These are phyloP conservation scores for Daedaleopsis nitida DNA, from an alignment of 768 basidiomycete genomes.

Conservation along the genomic window DNA sequence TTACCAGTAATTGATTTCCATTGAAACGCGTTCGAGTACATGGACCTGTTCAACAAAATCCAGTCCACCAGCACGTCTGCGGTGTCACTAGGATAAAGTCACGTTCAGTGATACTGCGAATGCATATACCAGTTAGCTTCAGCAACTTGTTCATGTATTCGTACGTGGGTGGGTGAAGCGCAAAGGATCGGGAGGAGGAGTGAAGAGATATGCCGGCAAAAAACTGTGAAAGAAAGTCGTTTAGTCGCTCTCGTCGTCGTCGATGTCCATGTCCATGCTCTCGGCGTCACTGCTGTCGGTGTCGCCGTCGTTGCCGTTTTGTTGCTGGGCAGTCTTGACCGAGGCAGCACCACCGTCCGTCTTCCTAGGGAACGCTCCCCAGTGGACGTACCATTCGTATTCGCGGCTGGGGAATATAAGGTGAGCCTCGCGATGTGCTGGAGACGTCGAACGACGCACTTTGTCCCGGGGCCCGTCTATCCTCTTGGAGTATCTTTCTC, in stretches of 20 bases:
- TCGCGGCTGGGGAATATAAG: neutral
- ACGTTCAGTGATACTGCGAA: too few relatives aligned
- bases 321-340: neutral
- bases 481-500: constrained; percentile 36
- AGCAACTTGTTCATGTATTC: too few relatives aligned
- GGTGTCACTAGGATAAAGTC: too few relatives aligned
- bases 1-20: too few relatives aligned
- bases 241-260: constrained; percentile 17
- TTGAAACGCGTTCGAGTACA: too few relatives aligned
- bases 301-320: constrained; percentile 10
- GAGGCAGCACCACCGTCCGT: neutral
- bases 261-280: constrained; percentile 20
- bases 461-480: constrained; percentile 22
- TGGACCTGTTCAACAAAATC: too few relatives aligned
- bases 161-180: too few relatives aligned
- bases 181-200: too few relatives aligned
- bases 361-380: neutral
- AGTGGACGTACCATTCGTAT: neutral
- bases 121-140: too few relatives aligned
- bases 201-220: neutral
- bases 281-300: constrained; percentile 15
- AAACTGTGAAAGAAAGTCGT: too few relatives aligned
- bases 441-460: neutral
- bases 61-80: too few relatives aligned
- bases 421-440: neutral